Evolutionary conservation across 1,284 basidiomycete species (phyloP).

Genomic region (Apiotrichum akiyoshidainum): DNA sequence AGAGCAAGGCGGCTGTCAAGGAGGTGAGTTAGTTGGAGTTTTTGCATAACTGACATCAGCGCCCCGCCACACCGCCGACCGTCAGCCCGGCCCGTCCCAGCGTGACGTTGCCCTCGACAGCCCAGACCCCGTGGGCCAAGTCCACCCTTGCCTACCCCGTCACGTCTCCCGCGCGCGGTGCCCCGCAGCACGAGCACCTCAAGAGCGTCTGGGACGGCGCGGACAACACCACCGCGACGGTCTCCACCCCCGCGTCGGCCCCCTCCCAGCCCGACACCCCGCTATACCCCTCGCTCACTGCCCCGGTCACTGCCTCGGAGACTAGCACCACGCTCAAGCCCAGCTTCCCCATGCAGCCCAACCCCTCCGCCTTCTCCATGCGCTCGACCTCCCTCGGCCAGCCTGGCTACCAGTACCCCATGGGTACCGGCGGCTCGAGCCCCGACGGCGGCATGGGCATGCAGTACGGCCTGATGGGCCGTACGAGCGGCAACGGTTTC

Average conservation of each 20-base stretch:
- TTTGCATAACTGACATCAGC: slow-evolving; percentile 14
- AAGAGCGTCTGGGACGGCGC: slow-evolving; percentile 40
- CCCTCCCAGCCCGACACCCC: slow-evolving; percentile 29
- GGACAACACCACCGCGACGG: slow-evolving; percentile 1
- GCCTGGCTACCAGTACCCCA: slow-evolving; percentile 12
- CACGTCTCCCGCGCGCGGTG: slow-evolving; percentile 26
- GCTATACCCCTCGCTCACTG: slow-evolving; percentile 43
- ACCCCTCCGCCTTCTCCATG: slow-evolving; percentile 8
- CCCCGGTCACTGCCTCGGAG: slow-evolving; percentile 22
- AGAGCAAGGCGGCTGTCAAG: slow-evolving; percentile 13
- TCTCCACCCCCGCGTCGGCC: slow-evolving; percentile 6
- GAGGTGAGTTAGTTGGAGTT: slow-evolving; percentile 23
- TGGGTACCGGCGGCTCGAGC: slow-evolving; percentile 17
- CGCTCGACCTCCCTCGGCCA: slow-evolving; percentile 7
- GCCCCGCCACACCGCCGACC: slow-evolving; percentile 31
- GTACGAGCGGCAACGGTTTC: slow-evolving; percentile 21
- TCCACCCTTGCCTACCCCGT: slow-evolving; percentile 25
- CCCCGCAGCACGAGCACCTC: slow-evolving; percentile 38
- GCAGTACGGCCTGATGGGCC: slow-evolving; percentile 25
- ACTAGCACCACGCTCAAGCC: slow-evolving; percentile 21
- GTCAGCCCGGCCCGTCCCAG: slow-evolving; percentile 15
- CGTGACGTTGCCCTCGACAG: slow-evolving; percentile 21
- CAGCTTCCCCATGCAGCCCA: slow-evolving; percentile 19
- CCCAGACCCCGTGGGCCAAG: slow-evolving; percentile 32
- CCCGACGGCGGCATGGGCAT: slow-evolving; percentile 21